A percentile compares a stretch with the other conserved stretches of the same genome.
These are phyloP conservation scores for Exophiala spinifera DNA, from an alignment of 2,329 filamentous ascomycete genomes.

Conservation along the genomic window DNA sequence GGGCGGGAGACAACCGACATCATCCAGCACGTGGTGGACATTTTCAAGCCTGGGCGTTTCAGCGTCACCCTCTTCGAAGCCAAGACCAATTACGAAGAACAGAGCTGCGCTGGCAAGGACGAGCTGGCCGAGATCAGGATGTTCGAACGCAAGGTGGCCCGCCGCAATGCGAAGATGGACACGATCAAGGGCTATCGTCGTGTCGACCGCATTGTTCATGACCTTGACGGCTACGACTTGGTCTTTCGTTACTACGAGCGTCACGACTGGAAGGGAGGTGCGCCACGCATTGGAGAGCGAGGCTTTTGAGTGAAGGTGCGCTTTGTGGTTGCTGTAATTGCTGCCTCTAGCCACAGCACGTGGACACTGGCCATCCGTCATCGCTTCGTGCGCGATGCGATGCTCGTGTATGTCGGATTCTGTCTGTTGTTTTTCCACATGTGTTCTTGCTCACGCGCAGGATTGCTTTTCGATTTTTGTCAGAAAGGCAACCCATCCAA, in stretches of 20 bases:
- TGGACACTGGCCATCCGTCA: no score
- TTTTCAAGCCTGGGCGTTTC: conserved; percentile 97
- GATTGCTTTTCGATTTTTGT: no score
- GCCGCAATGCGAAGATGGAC: conserved; percentile 62
- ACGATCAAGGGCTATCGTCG: conserved; percentile 80
- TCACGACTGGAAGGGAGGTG: conserved; percentile 71
- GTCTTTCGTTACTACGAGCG: conserved; percentile 96
- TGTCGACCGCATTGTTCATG: conserved; percentile 92
- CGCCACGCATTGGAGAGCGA: conserved; percentile 58
- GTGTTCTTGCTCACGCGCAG: no score
- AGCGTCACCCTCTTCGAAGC: conserved; percentile 95
- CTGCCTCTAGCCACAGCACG: background rate
- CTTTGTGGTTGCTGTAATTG: background rate
- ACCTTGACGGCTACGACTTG: conserved; percentile 94
- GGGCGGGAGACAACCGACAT: conserved; percentile 87
- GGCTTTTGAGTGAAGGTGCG: conserved; percentile 7
- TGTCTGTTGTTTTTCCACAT: no score
- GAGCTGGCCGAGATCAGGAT: conserved; percentile 38
- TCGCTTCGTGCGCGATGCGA: no score
- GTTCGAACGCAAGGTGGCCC: conserved; percentile 42
- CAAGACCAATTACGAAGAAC: conserved; percentile 56
- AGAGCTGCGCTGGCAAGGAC: conserved; percentile 34
- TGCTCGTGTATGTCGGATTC: no score
- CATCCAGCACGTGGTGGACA: conserved; percentile 87
- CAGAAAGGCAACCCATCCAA: no score